Conservation (phyloP, 495 filamentous ascomycete species). For the Tetracladium setigerum region DNA sequence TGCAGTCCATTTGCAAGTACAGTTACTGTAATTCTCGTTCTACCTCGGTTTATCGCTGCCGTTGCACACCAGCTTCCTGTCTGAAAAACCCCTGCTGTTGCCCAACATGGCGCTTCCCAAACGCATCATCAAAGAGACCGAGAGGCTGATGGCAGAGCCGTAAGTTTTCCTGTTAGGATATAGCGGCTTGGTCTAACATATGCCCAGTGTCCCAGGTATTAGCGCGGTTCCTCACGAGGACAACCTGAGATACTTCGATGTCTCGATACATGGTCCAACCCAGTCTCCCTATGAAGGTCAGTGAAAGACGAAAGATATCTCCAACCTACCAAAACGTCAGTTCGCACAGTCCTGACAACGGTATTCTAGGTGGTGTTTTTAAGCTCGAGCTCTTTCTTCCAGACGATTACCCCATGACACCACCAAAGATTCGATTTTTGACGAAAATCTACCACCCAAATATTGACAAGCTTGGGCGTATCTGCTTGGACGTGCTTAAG, state of each 20-base stretch:
- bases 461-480: constrained; percentile 93
- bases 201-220: constrained; percentile 81
- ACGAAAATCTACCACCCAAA: constrained; percentile 99
- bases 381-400: constrained; percentile 98
- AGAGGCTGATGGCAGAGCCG: constrained; percentile 95
- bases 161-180: constrained; percentile 36
- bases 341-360: constrained; percentile 2
- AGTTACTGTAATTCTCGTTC: no score
- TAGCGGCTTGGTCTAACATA: neutral
- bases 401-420: constrained; percentile 98
- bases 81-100: no score
- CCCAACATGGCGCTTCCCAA: constrained; percentile 63
- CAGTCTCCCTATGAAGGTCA: constrained; percentile 89
- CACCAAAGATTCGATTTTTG: constrained; percentile 94
- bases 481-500: constrained; percentile 96
- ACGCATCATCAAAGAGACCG: constrained; percentile 96
- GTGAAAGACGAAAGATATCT: neutral
- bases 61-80: no score
- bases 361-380: constrained; percentile 73
- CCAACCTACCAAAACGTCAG: neutral
- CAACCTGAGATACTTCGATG: constrained; percentile 96
- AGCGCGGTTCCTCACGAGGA: constrained; percentile 97
- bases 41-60: no score
- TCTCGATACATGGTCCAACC: constrained; percentile 89
- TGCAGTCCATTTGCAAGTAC: no score